Percentiles rank a stretch among this genome's conserved stretches.
phyloP scores from a whole-genome alignment of 2,329 filamentous ascomycete species.

The Alternaria sp. region DNA sequence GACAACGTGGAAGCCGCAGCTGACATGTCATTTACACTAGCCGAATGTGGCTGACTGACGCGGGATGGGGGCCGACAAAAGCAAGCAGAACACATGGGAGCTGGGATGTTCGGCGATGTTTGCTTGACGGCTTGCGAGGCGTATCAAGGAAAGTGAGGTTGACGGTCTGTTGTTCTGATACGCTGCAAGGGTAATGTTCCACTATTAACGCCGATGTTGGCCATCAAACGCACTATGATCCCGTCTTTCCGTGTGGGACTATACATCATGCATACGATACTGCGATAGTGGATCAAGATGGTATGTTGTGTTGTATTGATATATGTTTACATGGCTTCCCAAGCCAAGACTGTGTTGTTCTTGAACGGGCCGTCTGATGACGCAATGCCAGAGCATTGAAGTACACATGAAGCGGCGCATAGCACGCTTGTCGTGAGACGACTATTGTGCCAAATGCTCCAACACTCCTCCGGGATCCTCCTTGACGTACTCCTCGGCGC shows the following conservation, averaged over 20 bases:
- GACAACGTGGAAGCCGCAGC: conserved; percentile 8
- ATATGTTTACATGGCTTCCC: conserved; percentile 2
- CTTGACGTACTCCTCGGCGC: not conserved
- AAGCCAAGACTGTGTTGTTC: not conserved
- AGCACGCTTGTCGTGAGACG: conserved; percentile 4
- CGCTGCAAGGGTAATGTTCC: conserved; percentile 6
- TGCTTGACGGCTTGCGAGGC: conserved; percentile 4
- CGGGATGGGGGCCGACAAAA: conserved; percentile 13
- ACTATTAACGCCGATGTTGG: conserved; percentile 4
- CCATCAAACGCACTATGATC: conserved; percentile 5
- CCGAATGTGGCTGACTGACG: conserved; percentile 2
- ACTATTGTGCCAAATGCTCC: not conserved
- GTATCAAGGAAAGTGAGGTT: conserved; percentile 10
- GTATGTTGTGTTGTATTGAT: conserved; percentile 7
- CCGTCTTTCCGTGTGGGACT: not conserved
- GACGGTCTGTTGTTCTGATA: conserved; percentile 4
- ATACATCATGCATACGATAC: not conserved
- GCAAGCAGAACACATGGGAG: conserved; percentile 4
- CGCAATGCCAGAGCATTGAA: not conserved
- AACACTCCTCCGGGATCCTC: not conserved
- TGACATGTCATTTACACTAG: conserved; percentile 13
- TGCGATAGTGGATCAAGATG: not conserved
- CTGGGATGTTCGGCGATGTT: conserved; percentile 7
- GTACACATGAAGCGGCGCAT: not conserved
- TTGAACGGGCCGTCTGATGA: not conserved